Evolutionary conservation across 2,329 filamentous ascomycete genomes (phyloP).

Genomic region (Didymosphaeria variabile): DNA sequence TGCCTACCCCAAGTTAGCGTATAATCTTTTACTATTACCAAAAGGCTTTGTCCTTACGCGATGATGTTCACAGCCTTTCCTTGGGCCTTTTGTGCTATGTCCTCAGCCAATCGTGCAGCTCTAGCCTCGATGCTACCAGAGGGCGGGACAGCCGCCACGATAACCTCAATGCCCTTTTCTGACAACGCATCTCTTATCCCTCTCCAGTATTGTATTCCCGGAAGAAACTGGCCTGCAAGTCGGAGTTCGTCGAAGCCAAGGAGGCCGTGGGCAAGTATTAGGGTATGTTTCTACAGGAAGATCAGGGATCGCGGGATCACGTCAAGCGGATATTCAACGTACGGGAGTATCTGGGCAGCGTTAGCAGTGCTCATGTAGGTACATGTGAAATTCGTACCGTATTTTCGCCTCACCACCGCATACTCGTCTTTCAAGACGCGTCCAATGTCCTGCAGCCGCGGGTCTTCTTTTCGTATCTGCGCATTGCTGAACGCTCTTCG

Average conservation of each 20-base stretch:
- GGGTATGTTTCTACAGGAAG: slow-evolving; percentile 58
- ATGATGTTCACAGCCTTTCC: slow-evolving; percentile 71
- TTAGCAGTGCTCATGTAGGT: slow-evolving; percentile 24
- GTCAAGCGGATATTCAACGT: slow-evolving; percentile 13
- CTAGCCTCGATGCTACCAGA: slow-evolving; percentile 67
- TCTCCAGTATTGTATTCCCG: slow-evolving; percentile 70
- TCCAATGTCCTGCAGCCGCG: slow-evolving; percentile 61
- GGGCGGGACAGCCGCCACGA: slow-evolving; percentile 67
- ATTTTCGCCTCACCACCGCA: slow-evolving; percentile 65
- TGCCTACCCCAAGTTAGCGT: slow-evolving; percentile 56
- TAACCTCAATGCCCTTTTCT: slow-evolving; percentile 67
- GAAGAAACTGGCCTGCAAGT: slow-evolving; percentile 62
- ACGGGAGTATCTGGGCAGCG: slow-evolving; percentile 44
- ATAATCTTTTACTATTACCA: background rate
- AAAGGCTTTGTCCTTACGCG: slow-evolving; percentile 57
- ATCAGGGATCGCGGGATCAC: slow-evolving; percentile 49
- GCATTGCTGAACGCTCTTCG: slow-evolving; percentile 35
- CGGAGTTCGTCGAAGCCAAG: slow-evolving; percentile 71
- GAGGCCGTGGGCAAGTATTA: slow-evolving; percentile 71
- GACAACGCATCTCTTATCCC: slow-evolving; percentile 68
- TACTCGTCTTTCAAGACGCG: slow-evolving; percentile 68
- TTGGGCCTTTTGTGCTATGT: slow-evolving; percentile 61
- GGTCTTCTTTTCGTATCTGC: slow-evolving; percentile 51
- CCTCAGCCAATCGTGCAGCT: slow-evolving; percentile 62
- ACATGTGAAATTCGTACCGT: slow-evolving; percentile 53